phyloP scores from a whole-genome alignment of 768 basidiomycete genomes.

The Xanthoconium purpureum region DNA sequence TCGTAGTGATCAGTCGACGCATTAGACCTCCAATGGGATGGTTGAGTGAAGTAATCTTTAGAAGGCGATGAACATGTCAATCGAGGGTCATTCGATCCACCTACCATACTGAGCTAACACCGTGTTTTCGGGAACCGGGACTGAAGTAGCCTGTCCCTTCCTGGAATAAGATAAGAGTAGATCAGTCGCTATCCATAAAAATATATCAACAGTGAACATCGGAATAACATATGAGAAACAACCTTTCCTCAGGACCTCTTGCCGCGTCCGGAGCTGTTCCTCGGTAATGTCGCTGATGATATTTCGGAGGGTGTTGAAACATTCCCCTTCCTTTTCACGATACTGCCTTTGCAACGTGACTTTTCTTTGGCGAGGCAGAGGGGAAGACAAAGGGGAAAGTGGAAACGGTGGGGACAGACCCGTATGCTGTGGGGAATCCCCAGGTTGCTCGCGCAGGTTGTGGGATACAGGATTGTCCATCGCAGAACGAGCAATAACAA shows the following conservation, averaged over 20 bases:
- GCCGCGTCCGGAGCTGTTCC: conserved; percentile 11
- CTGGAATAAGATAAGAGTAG: background rate
- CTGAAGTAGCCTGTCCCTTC: background rate
- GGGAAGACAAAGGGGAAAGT: background rate
- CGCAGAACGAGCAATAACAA: no score
- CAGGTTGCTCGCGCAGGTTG: no score
- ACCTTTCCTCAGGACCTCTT: conserved; percentile 23
- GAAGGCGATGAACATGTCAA: background rate
- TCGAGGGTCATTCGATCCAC: background rate
- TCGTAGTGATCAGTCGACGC: background rate
- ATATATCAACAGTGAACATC: background rate
- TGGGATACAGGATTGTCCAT: no score
- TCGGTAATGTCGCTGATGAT: conserved; percentile 13
- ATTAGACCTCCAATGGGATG: background rate
- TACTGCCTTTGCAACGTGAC: conserved; percentile 17
- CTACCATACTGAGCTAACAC: background rate
- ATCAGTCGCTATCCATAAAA: conserved; percentile 2
- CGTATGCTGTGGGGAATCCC: background rate
- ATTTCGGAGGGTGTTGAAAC: conserved; percentile 16
- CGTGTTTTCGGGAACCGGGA: background rate
- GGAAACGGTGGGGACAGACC: background rate
- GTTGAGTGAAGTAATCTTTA: conserved; percentile 2
- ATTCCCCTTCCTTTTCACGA: conserved; percentile 22
- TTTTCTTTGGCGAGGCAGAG: conserved; percentile 12
- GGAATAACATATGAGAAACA: background rate